A percentile compares a stretch with the other conserved stretches of the same genome.
Conservation (phyloP, 352 stramenopile species). For the Phytophthora fragariae region DNA sequence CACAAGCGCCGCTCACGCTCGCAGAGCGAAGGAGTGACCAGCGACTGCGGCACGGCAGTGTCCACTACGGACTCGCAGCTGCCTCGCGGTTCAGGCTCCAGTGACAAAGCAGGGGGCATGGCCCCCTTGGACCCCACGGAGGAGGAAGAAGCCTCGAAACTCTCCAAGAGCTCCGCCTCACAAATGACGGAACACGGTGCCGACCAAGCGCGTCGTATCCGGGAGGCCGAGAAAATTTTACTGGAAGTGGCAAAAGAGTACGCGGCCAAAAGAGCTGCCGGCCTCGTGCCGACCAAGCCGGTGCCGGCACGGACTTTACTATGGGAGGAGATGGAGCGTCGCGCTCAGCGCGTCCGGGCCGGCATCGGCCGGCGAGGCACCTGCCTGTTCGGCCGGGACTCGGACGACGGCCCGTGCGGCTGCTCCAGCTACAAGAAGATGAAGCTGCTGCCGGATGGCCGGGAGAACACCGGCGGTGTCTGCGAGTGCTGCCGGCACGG, state of each 20-base stretch:
- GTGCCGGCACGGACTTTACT: constrained; percentile 77
- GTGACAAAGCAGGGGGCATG: constrained; percentile 25
- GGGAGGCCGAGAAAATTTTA: constrained; percentile 73
- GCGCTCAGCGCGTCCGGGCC: constrained; percentile 44
- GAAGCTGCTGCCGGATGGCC: constrained; percentile 44
- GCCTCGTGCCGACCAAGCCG: constrained; percentile 73
- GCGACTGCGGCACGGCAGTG: constrained; percentile 39
- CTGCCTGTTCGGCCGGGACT: constrained; percentile 72
- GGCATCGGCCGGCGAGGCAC: constrained; percentile 56
- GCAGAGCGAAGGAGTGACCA: constrained; percentile 43
- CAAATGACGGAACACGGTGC: constrained; percentile 7
- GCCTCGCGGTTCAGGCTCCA: constrained; percentile 26
- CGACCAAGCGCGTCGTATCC: constrained; percentile 48
- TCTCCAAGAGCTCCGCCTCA: constrained; percentile 17
- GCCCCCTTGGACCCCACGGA: constrained; percentile 23
- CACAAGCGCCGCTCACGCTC: constrained; percentile 37
- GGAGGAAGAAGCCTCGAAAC: constrained; percentile 26
- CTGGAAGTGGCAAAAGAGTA: constrained; percentile 85
- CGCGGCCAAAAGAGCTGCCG: constrained; percentile 76
- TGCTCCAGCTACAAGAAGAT: constrained; percentile 69
- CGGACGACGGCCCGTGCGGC: constrained; percentile 51
- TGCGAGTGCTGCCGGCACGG: constrained; percentile 81
- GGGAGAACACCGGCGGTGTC: constrained; percentile 60
- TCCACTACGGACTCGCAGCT: constrained; percentile 39
- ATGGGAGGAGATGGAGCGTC: constrained; percentile 78